These are phyloP conservation scores for Trichoderma sp. DNA, from an alignment of 2,329 filamentous ascomycete species.

Conservation along the genomic window DNA sequence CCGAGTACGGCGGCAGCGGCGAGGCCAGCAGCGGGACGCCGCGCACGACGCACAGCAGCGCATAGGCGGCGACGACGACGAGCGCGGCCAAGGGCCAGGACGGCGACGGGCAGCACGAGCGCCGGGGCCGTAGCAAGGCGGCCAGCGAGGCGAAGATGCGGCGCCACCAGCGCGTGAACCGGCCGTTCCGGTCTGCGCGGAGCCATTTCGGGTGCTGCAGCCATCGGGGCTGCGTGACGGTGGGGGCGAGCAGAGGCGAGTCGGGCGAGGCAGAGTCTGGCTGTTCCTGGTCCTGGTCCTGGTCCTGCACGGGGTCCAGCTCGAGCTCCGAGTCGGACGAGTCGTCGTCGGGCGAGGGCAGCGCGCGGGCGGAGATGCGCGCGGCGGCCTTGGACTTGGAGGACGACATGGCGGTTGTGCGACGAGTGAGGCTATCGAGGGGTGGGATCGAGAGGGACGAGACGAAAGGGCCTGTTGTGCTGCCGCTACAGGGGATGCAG, in stretches of 20 bases:
- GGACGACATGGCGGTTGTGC: not conserved
- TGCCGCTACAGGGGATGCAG: not conserved
- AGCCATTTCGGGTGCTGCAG: conserved; percentile 23
- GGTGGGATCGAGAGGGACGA: not conserved
- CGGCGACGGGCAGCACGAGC: conserved; percentile 16
- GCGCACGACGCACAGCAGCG: conserved; percentile 46
- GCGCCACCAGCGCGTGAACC: conserved; percentile 18
- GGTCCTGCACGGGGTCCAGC: not conserved
- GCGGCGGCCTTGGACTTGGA: not conserved
- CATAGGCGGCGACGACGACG: conserved; percentile 40
- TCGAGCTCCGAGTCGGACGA: conserved; percentile 20
- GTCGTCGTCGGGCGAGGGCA: not conserved
- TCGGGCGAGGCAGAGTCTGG: conserved; percentile 5
- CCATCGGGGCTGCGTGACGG: conserved; percentile 26
- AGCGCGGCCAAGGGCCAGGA: conserved; percentile 43
- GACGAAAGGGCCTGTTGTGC: not conserved
- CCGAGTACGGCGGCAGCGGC: conserved; percentile 50
- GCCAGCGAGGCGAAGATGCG: conserved; percentile 15
- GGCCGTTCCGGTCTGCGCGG: conserved; percentile 14
- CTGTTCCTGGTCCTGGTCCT: not conserved
- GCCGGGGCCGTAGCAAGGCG: conserved; percentile 38
- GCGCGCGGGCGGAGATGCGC: not conserved
- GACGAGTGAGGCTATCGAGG: not conserved
- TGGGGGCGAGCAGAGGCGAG: conserved; percentile 23
- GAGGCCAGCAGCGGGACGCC: conserved; percentile 50